Base-by-base conservation (phyloP, 805 yeast genomes). In the Nakazawaea ernobii region DNA sequence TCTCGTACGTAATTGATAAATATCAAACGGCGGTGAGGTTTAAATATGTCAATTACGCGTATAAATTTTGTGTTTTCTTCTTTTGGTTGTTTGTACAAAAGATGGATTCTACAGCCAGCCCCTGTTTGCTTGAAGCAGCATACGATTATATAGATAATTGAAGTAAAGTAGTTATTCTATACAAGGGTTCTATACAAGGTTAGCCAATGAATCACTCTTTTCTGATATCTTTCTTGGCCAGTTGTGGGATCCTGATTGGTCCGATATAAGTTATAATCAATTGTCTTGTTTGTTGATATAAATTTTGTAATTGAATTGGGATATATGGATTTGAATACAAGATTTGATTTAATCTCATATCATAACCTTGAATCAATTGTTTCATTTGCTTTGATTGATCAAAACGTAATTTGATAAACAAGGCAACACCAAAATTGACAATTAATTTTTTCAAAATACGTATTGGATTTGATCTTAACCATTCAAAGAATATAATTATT, bases 331-430 rank as follows among this genome's bases (percentile, higher is more conserved):
- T 55, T 37, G 65, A 53, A 52, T 58, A 59, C 14, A 74, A 43
- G n/a, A 66, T 42, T 38, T 59, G 65, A 49, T 68, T 73, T 15
- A 73, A 57, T 51, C 63, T 67, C 47, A 60, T 55, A 49, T 80
- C 77, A 54, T 74, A 72, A 45, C 73, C 73, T 11, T 65, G 63
- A 39, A 81, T 61, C 8, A 82, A 62, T 8, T 65, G 55, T 57
- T 82, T 74, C 46, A 84, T 79, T 51, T 75, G 73, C 44, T 71
- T 70, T 39, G 79, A 79, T 55, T 78, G 79, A 56, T 74, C 73
- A 55, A 65, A 84, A 60, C 90, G 74, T 48, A 80, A 59, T 63
- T 81, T 82, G 63, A 80, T 67, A 62, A 84, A 84, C 17, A 73
- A 60, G 15, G 75, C 56, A 56, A 79, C 80, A 17, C 71, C 62